phyloP scores from a whole-genome alignment of 2,329 filamentous ascomycete genomes.

The Beauveria australis region DNA sequence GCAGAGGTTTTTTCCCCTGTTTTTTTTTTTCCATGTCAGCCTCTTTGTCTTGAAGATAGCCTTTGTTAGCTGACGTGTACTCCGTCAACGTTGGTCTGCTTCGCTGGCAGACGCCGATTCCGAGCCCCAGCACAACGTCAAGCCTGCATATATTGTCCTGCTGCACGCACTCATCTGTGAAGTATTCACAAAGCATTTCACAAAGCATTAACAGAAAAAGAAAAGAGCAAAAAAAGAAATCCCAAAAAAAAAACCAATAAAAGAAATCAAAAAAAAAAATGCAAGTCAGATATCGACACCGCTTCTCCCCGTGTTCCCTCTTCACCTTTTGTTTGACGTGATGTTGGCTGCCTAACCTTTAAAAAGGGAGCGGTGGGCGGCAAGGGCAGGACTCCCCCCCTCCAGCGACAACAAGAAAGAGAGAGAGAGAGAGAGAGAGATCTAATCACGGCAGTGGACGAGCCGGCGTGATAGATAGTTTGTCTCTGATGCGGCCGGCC shows the following conservation, averaged over 20 bases:
- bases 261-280: neutral
- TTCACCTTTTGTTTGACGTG: neutral
- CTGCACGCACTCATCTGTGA: neutral
- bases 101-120: neutral
- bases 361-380: neutral
- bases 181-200: too few species aligned
- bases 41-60: neutral
- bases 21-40: neutral
- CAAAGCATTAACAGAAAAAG: neutral
- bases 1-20: neutral
- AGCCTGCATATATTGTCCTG: neutral
- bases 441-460: neutral
- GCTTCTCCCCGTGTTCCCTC: neutral
- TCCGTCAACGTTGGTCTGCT: too few species aligned
- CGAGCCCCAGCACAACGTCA: neutral
- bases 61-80: neutral
- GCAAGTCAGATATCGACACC: neutral
- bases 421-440: neutral
- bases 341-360: neutral
- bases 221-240: neutral
- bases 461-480: neutral
- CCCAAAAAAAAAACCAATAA: neutral
- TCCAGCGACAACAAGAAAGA: neutral
- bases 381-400: neutral
- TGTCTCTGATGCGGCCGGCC: neutral